Evolutionary conservation across 306 rosid species (phyloP), one percentile per base, ranked within the genome.

Genomic region (Prunus campanulata): DNA sequence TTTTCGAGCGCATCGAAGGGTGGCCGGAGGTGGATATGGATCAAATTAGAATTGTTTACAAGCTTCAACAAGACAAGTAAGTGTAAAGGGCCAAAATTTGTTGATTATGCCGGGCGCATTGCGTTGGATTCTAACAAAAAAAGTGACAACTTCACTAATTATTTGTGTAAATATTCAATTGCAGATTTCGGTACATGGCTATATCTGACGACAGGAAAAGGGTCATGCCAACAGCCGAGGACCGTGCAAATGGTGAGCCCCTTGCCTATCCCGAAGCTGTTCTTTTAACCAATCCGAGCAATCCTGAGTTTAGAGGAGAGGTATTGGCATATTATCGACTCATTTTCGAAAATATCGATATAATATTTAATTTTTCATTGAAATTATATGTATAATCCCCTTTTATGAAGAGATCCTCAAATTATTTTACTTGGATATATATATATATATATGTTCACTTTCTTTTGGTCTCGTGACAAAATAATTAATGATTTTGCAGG

Each of bases 251-350:
- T 0, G 94, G 93, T 13, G 10, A 77, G 25, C 3, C 0, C 3
- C 78, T 94, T 16, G 93, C 85, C 0, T 94, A 83, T 76, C 83
- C 86, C 0, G 98, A 94, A 84, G 98, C 98, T 68, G 90, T 87
- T 75, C 90, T 78, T 68, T 70, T 94, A 66, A 91, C 84, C 13
- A 22, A 84, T 35, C 80, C 96, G 5, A 22, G 62, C 11, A n/a
- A 86, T 5, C 47, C 78, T 54, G 9, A 64, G 3, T 76, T 91
- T 22, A 77, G 25, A 52, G 97, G 92, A 85, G 95, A 94, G 91
- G 96, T 85, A 71, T 10, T 15, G 19, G 2, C 46, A 2, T 6
- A 30, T 30, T 11, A 15, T 30, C 46, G 35, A 32, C 4, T 4
- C 35, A 32, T 32, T 32, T 32, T 32, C 35, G 5, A 32, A 5